phyloP scores from a whole-genome alignment of 441 rosid species.

The Mallotus japonicus region DNA sequence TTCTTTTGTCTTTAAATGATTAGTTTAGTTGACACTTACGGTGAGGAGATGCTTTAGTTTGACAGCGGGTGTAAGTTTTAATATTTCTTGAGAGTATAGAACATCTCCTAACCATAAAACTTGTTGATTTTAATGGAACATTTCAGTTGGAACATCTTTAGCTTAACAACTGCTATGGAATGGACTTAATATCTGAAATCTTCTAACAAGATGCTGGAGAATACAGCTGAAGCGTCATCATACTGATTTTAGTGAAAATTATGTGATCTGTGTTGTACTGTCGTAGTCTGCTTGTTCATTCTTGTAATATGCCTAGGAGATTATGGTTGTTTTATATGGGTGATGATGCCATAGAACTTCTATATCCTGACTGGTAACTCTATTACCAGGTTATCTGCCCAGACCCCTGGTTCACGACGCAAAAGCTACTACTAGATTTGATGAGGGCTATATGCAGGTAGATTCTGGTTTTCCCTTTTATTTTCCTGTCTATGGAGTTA shows the following conservation, averaged over 20 bases:
- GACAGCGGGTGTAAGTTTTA: neutral
- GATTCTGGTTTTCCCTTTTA: constrained; percentile 27
- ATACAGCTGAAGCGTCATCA: neutral
- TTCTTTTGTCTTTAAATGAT: neutral
- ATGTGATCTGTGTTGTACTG: neutral
- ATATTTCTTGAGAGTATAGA: too few relatives aligned
- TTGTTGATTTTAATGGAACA: too few relatives aligned
- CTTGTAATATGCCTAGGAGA: constrained; percentile 2
- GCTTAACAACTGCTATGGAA: too few relatives aligned
- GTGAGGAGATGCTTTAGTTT: neutral
- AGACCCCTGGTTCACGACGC: constrained; percentile 68
- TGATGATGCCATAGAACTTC: constrained; percentile 21
- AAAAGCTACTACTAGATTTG: constrained; percentile 73
- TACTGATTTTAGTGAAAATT: neutral
- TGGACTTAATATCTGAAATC: neutral
- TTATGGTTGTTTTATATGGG: constrained; percentile 12
- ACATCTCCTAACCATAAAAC: too few relatives aligned
- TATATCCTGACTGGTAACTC: constrained; percentile 41
- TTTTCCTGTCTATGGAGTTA: constrained; percentile 24
- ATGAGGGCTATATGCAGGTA: constrained; percentile 53
- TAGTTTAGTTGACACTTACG: neutral
- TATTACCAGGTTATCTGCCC: constrained; percentile 84
- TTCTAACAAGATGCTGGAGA: constrained; percentile 7
- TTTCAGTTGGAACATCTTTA: too few relatives aligned
- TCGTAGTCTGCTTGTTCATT: constrained; percentile 1